A percentile compares a stretch with the other conserved stretches of the same genome.
These are phyloP conservation scores for Sporothrix pseudoabietina DNA, from an alignment of 2,329 filamentous ascomycete species.

Conservation along the genomic window DNA sequence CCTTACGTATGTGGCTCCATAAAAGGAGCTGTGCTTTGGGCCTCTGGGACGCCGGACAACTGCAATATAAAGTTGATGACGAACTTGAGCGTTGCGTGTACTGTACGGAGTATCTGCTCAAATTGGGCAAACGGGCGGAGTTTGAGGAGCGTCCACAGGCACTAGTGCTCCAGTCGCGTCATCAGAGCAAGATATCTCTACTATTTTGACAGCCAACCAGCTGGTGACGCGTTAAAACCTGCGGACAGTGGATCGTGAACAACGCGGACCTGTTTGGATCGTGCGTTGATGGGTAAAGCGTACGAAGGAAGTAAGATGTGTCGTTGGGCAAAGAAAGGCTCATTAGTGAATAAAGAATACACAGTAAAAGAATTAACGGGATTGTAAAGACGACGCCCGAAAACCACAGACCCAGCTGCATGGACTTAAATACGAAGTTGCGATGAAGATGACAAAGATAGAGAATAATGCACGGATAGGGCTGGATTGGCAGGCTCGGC, in stretches of 20 bases:
- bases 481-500: conserved; percentile 16
- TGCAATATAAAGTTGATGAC: conserved; percentile 20
- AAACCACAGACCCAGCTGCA: background rate
- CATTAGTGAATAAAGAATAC: background rate
- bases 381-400: background rate
- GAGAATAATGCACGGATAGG: conserved; percentile 8
- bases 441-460: conserved; percentile 4
- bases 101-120: background rate
- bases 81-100: background rate
- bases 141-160: background rate
- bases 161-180: background rate
- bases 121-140: conserved; percentile 12
- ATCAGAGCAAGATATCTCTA: background rate
- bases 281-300: background rate
- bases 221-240: conserved; percentile 1
- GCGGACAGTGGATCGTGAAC: background rate
- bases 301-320: background rate
- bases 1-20: conserved; percentile 22
- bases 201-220: background rate
- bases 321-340: background rate
- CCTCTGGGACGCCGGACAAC: background rate
- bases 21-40: background rate
- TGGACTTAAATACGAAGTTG: background rate
- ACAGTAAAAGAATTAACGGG: background rate
- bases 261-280: conserved; percentile 1